Base-by-base conservation (phyloP, 2,329 filamentous ascomycete species). In the Aspergillus versicolor region DNA sequence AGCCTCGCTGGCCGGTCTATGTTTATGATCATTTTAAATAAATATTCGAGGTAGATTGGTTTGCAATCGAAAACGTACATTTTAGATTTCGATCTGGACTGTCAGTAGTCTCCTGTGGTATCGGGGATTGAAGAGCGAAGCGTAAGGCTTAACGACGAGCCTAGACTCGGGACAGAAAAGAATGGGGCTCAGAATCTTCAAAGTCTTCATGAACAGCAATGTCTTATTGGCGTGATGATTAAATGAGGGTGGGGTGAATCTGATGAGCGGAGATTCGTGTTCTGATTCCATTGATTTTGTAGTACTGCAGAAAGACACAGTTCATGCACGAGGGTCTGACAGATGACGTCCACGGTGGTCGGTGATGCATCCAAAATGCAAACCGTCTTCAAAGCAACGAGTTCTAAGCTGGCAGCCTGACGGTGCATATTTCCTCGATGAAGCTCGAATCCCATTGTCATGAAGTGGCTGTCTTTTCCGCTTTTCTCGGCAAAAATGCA, bases 21-120 rank as follows among this genome's bases (percentile, higher is more conserved):
- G 44, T 45, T 53, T 43, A 57, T 54, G 55, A 48, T 50, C 30
- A 19, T 40, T 46, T 47, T 30, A 6, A 21, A 21, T 57, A 54
- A 45, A 50, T 57, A 54, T 11, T 46, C 22, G 45, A 53, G 27
- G 32, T 57, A 57, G 45, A 57, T 57, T 52, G 48, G 41, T 45
- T 47, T 27, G 41, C 13, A 50, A 48, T 52, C 42, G 42, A 47
- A 52, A 21, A 6, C 27, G 34, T 52, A 49, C 40, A 46, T 32
- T 34, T 12, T 54, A 34, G 19, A 34, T 45, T 52, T 32, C 27
- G 12, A 9, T 43, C 40, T 52, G 27, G 40, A 52, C 38, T 22
- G 40, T 43, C 22, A 27, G 42, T 24, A 22, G 9, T 27, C 13
- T 27, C 21, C 21, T 21, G 21, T 21, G 21, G 21, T 21, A 21